Conservation (phyloP, 2,329 filamentous ascomycete genomes). For the Zymoseptoria tritici region DNA sequence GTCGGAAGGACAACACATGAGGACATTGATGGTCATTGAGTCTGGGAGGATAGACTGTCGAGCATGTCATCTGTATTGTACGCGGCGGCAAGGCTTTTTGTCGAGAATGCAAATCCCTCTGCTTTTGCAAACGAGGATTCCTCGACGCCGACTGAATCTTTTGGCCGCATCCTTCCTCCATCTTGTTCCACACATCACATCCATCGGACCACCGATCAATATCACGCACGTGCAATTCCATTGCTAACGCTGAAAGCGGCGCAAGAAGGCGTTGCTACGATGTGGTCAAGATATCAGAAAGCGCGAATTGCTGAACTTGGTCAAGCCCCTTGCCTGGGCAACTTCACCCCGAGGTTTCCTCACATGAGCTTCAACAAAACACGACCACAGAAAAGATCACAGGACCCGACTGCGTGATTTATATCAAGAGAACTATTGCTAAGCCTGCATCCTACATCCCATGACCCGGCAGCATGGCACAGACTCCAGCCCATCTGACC, state of each 20-base stretch:
- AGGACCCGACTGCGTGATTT: background rate
- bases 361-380: background rate
- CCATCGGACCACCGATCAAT: background rate
- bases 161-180: background rate
- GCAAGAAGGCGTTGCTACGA: background rate
- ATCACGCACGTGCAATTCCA: background rate
- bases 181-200: background rate
- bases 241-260: background rate
- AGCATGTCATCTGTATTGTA: too few relatives aligned
- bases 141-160: background rate
- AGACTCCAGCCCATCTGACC: constrained; percentile 12
- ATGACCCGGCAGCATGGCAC: constrained; percentile 17
- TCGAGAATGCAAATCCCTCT: background rate
- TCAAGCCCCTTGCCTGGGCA: background rate
- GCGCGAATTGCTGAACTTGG: background rate
- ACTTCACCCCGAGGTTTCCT: background rate
- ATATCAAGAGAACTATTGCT: background rate
- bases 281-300: background rate
- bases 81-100: background rate
- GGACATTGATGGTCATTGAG: too few relatives aligned
- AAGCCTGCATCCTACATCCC: background rate
- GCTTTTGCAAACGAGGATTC: background rate
- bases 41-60: too few relatives aligned
- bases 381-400: background rate
- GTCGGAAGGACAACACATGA: too few relatives aligned